Percentiles rank a stretch among this genome's conserved stretches.
Evolutionary conservation across 306 rosid genomes (phyloP).

Genomic region (Lathyrus tuberosus): DNA sequence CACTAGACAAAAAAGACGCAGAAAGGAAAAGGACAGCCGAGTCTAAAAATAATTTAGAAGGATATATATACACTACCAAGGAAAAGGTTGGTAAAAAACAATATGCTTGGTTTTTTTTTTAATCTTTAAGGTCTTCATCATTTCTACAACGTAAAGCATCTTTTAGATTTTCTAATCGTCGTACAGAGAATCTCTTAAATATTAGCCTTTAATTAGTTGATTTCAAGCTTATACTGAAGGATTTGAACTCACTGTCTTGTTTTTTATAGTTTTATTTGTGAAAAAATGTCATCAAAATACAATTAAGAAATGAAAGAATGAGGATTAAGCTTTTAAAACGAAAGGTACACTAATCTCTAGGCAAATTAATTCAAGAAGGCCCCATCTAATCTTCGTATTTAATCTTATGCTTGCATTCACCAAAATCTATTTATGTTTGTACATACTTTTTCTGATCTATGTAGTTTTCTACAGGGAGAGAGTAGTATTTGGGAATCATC

Average conservation of each 20-base stretch:
- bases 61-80: conserved; percentile 83
- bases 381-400: neutral
- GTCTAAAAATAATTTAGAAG: conserved; percentile 87
- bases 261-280: neutral
- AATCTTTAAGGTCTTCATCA: conserved; percentile 6
- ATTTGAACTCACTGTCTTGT: conserved; percentile 24
- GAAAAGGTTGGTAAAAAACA: conserved; percentile 73
- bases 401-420: conserved; percentile 7
- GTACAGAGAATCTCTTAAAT: conserved; percentile 7
- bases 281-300: neutral
- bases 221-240: conserved; percentile 19
- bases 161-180: conserved; percentile 6
- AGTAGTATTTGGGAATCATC: conserved; percentile 10
- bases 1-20: conserved; percentile 81
- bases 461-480: neutral
- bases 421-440: conserved; percentile 22
- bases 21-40: conserved; percentile 94
- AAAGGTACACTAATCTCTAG: neutral
- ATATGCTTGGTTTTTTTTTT: conserved; percentile 26
- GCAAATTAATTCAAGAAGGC: neutral
- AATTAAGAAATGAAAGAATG: conserved; percentile 27
- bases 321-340: conserved; percentile 4
- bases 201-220: conserved; percentile 21
- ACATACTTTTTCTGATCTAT: conserved; percentile 7
- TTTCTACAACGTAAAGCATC: conserved; percentile 24